Base-by-base conservation (phyloP, 805 yeast genomes). In the Tetrapisispora taiwanensis region DNA sequence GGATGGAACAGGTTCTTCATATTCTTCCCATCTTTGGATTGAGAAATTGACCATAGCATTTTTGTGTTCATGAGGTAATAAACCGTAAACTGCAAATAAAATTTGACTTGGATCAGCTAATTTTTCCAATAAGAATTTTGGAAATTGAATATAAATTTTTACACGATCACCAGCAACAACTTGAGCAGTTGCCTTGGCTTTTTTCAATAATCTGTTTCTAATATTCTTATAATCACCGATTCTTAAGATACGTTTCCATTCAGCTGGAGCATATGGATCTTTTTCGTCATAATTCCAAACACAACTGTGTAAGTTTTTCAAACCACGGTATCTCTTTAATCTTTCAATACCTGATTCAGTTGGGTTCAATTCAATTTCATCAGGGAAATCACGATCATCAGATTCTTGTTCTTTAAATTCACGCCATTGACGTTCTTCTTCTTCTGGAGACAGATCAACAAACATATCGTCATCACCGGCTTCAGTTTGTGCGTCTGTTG, bases 311-410 rank as follows among this genome's bases (percentile, higher is more conserved):
- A 94, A 66, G 31, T 84, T 84, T 63, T 86, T 85, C 51, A 89
- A 74, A 47, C 97, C 97, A 63, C 97, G 75, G 65, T 87, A 90
- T 48, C 88, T 76, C 27, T 71, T 65, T 46, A 92, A 71, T 50
- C 86, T 74, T 50, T 88, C 87, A 54, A 74, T 75, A 9, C 85
- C 97, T 5, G 83, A 73, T 51, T 76, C 89, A 6, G 64, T 59
- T 27, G 97, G 97, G 38, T 72, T 74, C 36, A 92, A 67, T 62
- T 92, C 97, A 45, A 90, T 67, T 66, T 92, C 98, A 65, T 92
- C 99, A 0, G 97, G 97, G 71, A 88, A 92, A 55, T 89, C 95
- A 30, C 78, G 73, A 60, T 87, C 97, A 44, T 89, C 97, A 47
- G 75, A 75, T 52, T 79, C 95, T 49, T 76, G 63, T 33, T 71